These are phyloP conservation scores for Ustilago vetiveriae DNA, from an alignment of 1,284 basidiomycete genomes.

Conservation along the genomic window DNA sequence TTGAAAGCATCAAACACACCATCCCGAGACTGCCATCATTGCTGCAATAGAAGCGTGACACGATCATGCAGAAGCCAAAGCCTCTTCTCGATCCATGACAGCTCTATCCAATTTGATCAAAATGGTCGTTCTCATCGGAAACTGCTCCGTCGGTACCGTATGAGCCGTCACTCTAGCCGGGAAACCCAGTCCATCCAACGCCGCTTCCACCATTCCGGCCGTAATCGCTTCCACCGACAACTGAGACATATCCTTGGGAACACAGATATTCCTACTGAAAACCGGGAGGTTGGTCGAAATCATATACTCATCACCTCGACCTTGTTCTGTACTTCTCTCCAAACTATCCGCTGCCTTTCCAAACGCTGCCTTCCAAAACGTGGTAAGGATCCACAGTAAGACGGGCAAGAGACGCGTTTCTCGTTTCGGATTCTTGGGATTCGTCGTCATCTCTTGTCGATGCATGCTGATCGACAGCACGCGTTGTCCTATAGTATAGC, in stretches of 20 bases:
- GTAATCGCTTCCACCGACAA: slow-evolving; percentile 95
- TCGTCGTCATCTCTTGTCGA: slow-evolving; percentile 48
- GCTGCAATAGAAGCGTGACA: too few relatives aligned
- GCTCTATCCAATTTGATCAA: slow-evolving; percentile 62
- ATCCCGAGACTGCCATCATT: too few relatives aligned
- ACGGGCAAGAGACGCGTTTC: slow-evolving; percentile 61
- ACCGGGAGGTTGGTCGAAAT: slow-evolving; percentile 95
- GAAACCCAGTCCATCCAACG: slow-evolving; percentile 92
- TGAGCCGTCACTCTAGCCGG: slow-evolving; percentile 97
- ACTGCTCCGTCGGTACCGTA: slow-evolving; percentile 82
- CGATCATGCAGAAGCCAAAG: slow-evolving; percentile 30
- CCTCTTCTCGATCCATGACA: slow-evolving; percentile 64
- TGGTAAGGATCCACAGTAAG: slow-evolving; percentile 68
- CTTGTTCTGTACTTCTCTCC: slow-evolving; percentile 88
- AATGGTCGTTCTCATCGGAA: slow-evolving; percentile 72
- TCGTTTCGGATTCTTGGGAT: slow-evolving; percentile 57
- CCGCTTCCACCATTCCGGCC: slow-evolving; percentile 95
- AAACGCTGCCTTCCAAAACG: slow-evolving; percentile 93
- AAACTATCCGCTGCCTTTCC: slow-evolving; percentile 91
- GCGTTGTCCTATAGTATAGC: slow-evolving; percentile 56
- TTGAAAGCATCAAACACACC: too few relatives aligned
- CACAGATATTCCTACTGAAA: slow-evolving; percentile 87
- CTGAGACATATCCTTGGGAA: slow-evolving; percentile 91
- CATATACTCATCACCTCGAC: slow-evolving; percentile 94
- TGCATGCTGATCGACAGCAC: slow-evolving; percentile 49